Evolutionary conservation across 2,329 filamentous ascomycete species (phyloP), one percentile per base, ranked within the genome.

Genomic region (Chaetoscypha palmicola): DNA sequence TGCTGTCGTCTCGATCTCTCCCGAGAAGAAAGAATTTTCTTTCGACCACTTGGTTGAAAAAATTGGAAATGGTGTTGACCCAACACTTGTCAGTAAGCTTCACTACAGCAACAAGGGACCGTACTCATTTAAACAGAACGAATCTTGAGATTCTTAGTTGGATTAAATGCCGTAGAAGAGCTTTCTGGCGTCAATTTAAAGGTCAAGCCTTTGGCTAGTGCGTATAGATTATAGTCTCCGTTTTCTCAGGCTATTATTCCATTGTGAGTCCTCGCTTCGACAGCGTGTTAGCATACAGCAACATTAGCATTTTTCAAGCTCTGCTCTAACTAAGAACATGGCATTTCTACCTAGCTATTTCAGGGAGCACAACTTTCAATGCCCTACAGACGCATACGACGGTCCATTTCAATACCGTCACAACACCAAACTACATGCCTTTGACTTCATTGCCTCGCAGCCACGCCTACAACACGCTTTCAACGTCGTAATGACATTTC

Each of bases 381-480:
- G 10, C 14, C 50, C 48, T 1, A 10, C 22, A 4, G 44, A 51
- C 26, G 46, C 46, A 14, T 51, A 42, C 22, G 7, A 53, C 30
- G 38, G 39, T 7, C 48, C 46, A 2, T 51, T 51, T 10, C 50
- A 53, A 28, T 47, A 37, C 31, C n/a, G 36, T 10, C 32, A 33
- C 12, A 31, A 44, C 5, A 51, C 39, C 1, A 41, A 49, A 7
- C 41, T 47, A 8, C 50, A 51, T 20, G 16, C 9, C 14, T 53
- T 51, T 23, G 48, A 51, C 4, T 51, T 43, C 41, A 11, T 51
- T 2, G 48, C 43, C 16, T 47, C 36, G 4, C 35, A 47, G 7
- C 39, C 50, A 7, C 24, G 14, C 5, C 40, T 46, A 1, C 50
- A 51, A 35, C 23, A 49, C 7, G 46, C 48, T 20, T 49, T 49